These are phyloP conservation scores for Mrakia gelida DNA, from an alignment of 768 basidiomycete species.

Conservation along the genomic window DNA sequence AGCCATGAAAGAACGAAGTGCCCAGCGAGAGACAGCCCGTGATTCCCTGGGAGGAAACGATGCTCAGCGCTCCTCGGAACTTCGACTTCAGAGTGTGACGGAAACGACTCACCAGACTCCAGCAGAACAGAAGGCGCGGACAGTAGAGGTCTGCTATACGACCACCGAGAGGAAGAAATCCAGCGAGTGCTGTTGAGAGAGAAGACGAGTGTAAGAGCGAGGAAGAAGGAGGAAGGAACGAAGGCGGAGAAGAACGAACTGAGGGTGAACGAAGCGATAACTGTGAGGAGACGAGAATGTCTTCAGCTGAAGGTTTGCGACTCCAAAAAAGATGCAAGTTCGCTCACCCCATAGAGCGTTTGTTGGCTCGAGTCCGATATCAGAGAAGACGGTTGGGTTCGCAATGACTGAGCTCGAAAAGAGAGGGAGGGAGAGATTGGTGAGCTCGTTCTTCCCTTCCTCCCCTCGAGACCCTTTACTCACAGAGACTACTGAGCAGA, in stretches of 20 bases:
- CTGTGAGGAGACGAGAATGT: background rate
- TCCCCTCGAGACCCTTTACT: background rate
- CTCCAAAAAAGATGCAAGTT: too few relatives aligned
- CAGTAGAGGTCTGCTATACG: background rate
- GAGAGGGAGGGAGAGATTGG: background rate
- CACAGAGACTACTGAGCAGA: background rate
- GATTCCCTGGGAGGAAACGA: background rate
- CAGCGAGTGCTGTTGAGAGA: background rate
- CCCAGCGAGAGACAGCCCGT: background rate
- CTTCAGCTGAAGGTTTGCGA: too few relatives aligned
- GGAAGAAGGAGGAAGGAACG: background rate
- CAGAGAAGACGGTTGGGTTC: background rate
- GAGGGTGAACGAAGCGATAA: background rate
- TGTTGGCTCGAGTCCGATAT: background rate
- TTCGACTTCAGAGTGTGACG: too few relatives aligned
- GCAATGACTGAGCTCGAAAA: background rate
- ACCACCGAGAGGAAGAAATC: background rate
- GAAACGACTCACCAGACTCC: conserved; percentile 4
- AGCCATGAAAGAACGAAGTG: background rate
- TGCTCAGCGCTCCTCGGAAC: background rate
- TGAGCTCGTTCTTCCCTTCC: background rate
- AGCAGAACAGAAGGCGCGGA: background rate
- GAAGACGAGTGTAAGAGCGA: background rate
- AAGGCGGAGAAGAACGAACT: background rate
- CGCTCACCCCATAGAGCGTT: conserved; percentile 1